Base-by-base conservation (phyloP, 2,329 filamentous ascomycete species). In the Sarocladium brachiariae region DNA sequence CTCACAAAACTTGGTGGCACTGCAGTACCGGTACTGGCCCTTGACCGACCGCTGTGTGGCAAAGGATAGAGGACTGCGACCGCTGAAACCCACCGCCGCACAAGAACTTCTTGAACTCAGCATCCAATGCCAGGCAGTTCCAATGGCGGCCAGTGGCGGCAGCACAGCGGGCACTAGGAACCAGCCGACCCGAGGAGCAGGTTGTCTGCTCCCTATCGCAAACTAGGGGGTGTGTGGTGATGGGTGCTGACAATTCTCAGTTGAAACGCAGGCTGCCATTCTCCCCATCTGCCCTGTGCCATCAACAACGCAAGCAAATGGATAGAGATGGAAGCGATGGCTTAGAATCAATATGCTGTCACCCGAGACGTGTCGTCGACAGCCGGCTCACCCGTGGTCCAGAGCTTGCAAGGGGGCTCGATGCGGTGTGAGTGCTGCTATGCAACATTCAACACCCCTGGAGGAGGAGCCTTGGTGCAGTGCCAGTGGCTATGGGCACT, bases 141-240 rank as follows among this genome's bases (percentile, higher is more conserved):
- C 43, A 31, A 18, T 31, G 25, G n/a, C 43, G n/a, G 14, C 19
- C 19, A 30, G n/a, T n/a, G n/a, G n/a, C 43, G 25, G 43, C 43
- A 47, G 14, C 27, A 25, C 27, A 33, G 43, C 43, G 43, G 43
- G 43, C 43, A 47, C 43, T 47, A 47, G 43, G 43, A 47, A 31
- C 21, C 24, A 47, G 43, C 43, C 43, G 43, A 25, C 27, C 25
- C 39, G 7, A 25, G 43, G 25, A 47, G 16, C 27, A 47, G 21
- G 11, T 43, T 27, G 39, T 24, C 27, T 43, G 39, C 23, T 43
- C 9, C n/a, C 39, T 27, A n/a, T 8, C 35, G 13, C 13, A 13
- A 7, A 7, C 27, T 13, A 30, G 13, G 7, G 27, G 27, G 27
- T 13, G n/a, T n/a, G n/a, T n/a, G n/a, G n/a, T n/a, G n/a, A n/a